A percentile compares a stretch with the other conserved stretches of the same genome.
phyloP scores from a whole-genome alignment of 768 basidiomycete species.

The Suillus subluteus region DNA sequence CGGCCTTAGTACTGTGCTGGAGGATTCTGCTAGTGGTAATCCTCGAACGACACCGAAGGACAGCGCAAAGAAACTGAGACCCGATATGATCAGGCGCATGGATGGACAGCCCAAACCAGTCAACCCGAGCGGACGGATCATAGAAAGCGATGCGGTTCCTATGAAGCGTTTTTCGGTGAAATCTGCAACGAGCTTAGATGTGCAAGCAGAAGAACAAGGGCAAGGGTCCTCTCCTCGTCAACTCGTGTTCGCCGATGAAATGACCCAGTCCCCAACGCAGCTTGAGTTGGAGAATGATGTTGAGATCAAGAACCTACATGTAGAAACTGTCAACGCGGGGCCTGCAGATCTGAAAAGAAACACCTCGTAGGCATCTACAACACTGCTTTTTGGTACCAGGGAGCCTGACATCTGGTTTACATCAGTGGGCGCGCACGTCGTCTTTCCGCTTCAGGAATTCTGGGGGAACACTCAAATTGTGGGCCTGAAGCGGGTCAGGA shows the following conservation, averaged over 20 bases:
- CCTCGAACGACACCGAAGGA: conserved; percentile 27
- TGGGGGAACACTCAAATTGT: not conserved
- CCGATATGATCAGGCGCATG: conserved; percentile 81
- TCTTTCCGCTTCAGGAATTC: conserved; percentile 41
- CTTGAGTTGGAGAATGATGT: not conserved
- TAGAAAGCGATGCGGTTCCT: conserved; percentile 43
- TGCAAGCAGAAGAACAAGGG: not conserved
- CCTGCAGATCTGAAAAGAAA: not conserved
- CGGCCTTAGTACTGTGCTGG: conserved; percentile 27
- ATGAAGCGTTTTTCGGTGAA: conserved; percentile 21
- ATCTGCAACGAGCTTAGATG: conserved; percentile 12
- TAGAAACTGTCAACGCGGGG: not conserved
- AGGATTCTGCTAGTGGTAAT: conserved; percentile 23
- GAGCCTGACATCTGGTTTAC: conserved; percentile 6
- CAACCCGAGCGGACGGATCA: conserved; percentile 76
- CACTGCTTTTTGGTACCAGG: conserved; percentile 12
- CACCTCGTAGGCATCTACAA: not conserved
- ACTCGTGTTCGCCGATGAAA: conserved; percentile 2
- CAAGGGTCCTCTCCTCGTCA: conserved; percentile 11
- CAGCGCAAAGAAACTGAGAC: conserved; percentile 40
- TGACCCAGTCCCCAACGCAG: conserved; percentile 10
- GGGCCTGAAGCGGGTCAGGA: not conserved
- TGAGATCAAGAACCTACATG: not conserved
- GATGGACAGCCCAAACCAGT: conserved; percentile 69
- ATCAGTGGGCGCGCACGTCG: conserved; percentile 25